These are phyloP conservation scores for Linnemannia hyalina DNA, from an alignment of 192 early-diverging fungal genomes.

Conservation along the genomic window DNA sequence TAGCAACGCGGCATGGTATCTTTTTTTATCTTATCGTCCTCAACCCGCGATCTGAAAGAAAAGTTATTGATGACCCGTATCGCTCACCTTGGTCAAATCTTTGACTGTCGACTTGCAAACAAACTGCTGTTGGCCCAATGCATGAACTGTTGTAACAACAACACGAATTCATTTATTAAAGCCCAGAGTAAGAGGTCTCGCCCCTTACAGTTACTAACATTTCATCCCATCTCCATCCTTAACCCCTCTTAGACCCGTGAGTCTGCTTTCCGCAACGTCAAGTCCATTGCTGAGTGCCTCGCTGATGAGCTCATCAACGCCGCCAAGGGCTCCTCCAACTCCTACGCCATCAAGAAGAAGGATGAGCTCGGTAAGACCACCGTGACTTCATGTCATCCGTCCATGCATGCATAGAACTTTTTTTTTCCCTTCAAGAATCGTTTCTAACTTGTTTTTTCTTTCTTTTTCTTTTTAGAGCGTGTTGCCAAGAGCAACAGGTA, in stretches of 20 bases:
- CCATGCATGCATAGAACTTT: not conserved
- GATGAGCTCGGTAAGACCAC: constrained; percentile 90
- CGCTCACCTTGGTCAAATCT: not conserved
- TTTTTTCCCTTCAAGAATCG: not conserved
- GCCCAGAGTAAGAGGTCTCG: constrained; percentile 58
- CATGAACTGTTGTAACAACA: not conserved
- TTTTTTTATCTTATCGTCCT: not conserved
- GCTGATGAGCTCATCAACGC: constrained; percentile 99
- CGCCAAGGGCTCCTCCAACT: constrained; percentile 98
- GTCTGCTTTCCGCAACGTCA: constrained; percentile 99
- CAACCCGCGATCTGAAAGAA: not conserved
- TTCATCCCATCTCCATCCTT: not conserved
- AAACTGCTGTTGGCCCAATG: not conserved
- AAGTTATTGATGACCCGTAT: not conserved
- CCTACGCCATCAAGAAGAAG: constrained; percentile 99
- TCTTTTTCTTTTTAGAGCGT: constrained; percentile 63
- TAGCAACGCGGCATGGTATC: not conserved
- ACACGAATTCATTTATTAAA: constrained; percentile 14
- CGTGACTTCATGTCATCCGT: constrained; percentile 65
- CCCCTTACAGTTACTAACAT: constrained; percentile 58
- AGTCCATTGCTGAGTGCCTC: constrained; percentile 99
- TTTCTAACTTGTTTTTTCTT: not conserved
- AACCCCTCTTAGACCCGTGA: constrained; percentile 80
- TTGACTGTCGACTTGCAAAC: not conserved
- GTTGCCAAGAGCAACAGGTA: constrained; percentile 80